Percentiles rank a stretch among this genome's conserved stretches.
Evolutionary conservation across 2,329 filamentous ascomycete genomes (phyloP).

Genomic region (Ophiostoma populinum): DNA sequence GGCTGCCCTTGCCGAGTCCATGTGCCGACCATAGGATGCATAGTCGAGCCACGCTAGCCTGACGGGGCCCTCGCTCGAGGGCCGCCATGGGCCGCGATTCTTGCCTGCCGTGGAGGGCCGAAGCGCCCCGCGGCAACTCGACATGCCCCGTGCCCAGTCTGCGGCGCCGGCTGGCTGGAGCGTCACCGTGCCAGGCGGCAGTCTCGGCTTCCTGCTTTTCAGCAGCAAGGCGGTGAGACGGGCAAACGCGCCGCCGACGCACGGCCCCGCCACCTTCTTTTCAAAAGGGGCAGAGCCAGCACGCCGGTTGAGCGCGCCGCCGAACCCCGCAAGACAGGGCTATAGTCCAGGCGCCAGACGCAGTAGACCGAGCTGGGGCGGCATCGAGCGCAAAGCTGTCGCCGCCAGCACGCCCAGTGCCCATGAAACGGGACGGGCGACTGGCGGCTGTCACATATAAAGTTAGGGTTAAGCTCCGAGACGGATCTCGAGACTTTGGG

Average conservation of each 20-base stretch:
- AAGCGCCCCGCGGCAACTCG: slow-evolving; percentile 31
- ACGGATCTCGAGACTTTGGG: slow-evolving; percentile 57
- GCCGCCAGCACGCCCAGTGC: background rate
- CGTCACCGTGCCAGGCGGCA: too few relatives aligned
- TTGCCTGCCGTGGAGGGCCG: slow-evolving; percentile 26
- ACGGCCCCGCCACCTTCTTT: background rate
- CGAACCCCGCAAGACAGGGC: too few relatives aligned
- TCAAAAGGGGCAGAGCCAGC: background rate
- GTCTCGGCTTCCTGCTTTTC: too few relatives aligned
- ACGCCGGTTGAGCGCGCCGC: too few relatives aligned
- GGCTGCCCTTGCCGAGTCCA: slow-evolving; percentile 6
- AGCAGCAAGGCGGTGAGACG: too few relatives aligned
- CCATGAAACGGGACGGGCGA: background rate
- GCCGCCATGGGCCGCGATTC: slow-evolving; percentile 53
- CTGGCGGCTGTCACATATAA: slow-evolving; percentile 43
- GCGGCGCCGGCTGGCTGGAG: too few relatives aligned
- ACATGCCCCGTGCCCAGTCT: too few relatives aligned
- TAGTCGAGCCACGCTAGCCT: slow-evolving; percentile 47
- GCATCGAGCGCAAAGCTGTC: slow-evolving; percentile 51
- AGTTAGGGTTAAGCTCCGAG: slow-evolving; percentile 98
- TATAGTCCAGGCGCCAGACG: too few relatives aligned
- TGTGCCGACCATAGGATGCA: slow-evolving; percentile 30
- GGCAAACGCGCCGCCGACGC: too few relatives aligned
- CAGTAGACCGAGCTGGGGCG: too few relatives aligned
- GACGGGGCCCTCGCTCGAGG: too few relatives aligned